These are phyloP conservation scores for Penicillium macrosclerotiorum DNA, from an alignment of 495 filamentous ascomycete species.

Conservation along the genomic window DNA sequence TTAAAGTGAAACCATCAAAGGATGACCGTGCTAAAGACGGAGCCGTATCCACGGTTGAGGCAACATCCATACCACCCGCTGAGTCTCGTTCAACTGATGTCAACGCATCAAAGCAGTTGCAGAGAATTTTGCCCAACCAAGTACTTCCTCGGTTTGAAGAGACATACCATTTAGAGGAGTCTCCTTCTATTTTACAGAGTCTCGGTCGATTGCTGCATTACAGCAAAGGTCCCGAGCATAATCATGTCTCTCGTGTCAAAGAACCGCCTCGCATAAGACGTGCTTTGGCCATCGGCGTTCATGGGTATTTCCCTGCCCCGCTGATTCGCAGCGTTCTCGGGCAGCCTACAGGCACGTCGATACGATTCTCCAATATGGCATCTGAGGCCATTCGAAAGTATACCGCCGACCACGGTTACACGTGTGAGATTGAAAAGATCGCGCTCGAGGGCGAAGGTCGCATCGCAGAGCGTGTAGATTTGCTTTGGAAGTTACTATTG, in stretches of 20 bases:
- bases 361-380: slow-evolving; percentile 86
- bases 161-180: slow-evolving; percentile 65
- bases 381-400: slow-evolving; percentile 81
- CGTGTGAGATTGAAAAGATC: slow-evolving; percentile 78
- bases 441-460: slow-evolving; percentile 98
- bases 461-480: slow-evolving; percentile 82
- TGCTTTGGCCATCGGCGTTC: slow-evolving; percentile 89
- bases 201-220: slow-evolving; percentile 65
- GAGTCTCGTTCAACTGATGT: slow-evolving; percentile 31
- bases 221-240: slow-evolving; percentile 56
- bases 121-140: slow-evolving; percentile 55
- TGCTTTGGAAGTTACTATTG: slow-evolving; percentile 88
- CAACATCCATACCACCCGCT: slow-evolving; percentile 26
- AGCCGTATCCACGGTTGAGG: slow-evolving; percentile 25
- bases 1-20: slow-evolving; percentile 46
- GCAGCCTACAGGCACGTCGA: slow-evolving; percentile 91
- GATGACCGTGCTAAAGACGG: slow-evolving; percentile 35
- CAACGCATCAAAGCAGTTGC: slow-evolving; percentile 43
- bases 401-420: slow-evolving; percentile 64
- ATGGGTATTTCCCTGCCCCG: slow-evolving; percentile 88
- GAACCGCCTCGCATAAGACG: slow-evolving; percentile 70
- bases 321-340: slow-evolving; percentile 83
- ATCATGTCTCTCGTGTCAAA: slow-evolving; percentile 70
- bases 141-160: slow-evolving; percentile 65
- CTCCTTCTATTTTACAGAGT: slow-evolving; percentile 69